Base-by-base conservation (phyloP, 306 rosid species). In the Castanea crenata region DNA sequence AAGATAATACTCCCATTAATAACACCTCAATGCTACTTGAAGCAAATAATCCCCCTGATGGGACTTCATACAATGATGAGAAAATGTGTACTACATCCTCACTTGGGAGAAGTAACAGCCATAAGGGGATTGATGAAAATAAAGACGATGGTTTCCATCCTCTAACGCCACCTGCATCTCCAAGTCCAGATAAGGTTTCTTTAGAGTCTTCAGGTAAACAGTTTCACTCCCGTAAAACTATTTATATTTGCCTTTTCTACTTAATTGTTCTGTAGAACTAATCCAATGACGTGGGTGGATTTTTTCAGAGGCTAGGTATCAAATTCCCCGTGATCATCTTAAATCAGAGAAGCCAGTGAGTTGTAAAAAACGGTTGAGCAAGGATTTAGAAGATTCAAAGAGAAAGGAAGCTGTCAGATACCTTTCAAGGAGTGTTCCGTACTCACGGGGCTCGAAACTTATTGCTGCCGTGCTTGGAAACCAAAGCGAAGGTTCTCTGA, bases 151-250 rank as follows among this genome's bases (percentile, higher is more conserved):
- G 62, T 78, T 89, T 86, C 76, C 89, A 35, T 74, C 64, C 90
- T 74, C 71, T 83, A 3, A 91, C 92, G 7, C 98, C 94, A 8
- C 88, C 93, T 21, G 67, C 85, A 72, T 83, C 98, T 64, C 91
- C 86, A 29, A 69, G 86, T 51, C 80, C 79, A 0, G 89, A 87
- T 34, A 35, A 44, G 19, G 13, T 14, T 5, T 3, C 74, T 59
- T 21, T 81, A 3, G 71, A 75, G 70, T 55, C 88, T 81, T 81
- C 91, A 84, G 97, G 99, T 95, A 84, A 83, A 49, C 29, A 25
- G 69, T 69, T 35, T 55, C 29, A 55, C 11, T 73, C 64, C 6
- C 49, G 44, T 55, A 4, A 19, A 52, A 25, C 35, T 49, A 41
- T 9, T 44, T 81, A 61, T 73, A 29, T 14, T 0, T 20, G 44